A percentile compares a stretch with the other conserved stretches of the same genome.
phyloP scores from a whole-genome alignment of 2,329 filamentous ascomycete species.

The Neoscytalidium dimidiatum region DNA sequence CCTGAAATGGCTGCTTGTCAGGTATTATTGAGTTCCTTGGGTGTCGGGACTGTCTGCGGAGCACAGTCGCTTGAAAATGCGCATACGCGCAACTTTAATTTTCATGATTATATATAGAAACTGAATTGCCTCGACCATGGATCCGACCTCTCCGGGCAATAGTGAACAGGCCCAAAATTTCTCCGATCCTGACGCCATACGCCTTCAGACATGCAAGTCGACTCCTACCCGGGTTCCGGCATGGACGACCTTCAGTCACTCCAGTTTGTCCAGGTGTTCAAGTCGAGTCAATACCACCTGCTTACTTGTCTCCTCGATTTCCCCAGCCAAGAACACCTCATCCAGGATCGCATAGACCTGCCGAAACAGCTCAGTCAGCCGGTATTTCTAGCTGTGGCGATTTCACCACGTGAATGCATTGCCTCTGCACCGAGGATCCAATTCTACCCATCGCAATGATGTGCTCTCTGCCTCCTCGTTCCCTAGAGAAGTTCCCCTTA shows the following conservation, averaged over 20 bases:
- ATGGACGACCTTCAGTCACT: conserved; percentile 51
- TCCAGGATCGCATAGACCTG: conserved; percentile 96
- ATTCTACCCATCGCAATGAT: neutral
- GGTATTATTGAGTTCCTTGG: neutral
- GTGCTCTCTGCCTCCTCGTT: neutral
- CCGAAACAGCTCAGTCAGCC: conserved; percentile 22
- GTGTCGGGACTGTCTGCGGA: neutral
- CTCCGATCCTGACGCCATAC: neutral
- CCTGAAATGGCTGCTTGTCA: neutral
- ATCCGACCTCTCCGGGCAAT: neutral
- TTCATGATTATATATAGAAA: neutral
- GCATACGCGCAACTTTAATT: neutral
- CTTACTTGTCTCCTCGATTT: conserved; percentile 98
- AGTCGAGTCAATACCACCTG: conserved; percentile 92
- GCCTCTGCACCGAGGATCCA: neutral
- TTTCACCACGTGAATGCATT: neutral
- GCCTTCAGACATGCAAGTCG: conserved; percentile 2
- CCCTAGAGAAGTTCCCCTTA: conserved; percentile 34
- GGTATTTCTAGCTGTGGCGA: neutral
- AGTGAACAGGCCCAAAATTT: neutral
- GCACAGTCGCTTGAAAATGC: neutral
- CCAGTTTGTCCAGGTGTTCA: conserved; percentile 95
- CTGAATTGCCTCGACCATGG: neutral
- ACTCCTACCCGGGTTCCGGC: neutral
- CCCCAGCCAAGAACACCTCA: conserved; percentile 94